Evolutionary conservation across 2,329 filamentous ascomycete genomes (phyloP), one percentile per base, ranked within the genome.

Genomic region (Apiospora arundinis): DNA sequence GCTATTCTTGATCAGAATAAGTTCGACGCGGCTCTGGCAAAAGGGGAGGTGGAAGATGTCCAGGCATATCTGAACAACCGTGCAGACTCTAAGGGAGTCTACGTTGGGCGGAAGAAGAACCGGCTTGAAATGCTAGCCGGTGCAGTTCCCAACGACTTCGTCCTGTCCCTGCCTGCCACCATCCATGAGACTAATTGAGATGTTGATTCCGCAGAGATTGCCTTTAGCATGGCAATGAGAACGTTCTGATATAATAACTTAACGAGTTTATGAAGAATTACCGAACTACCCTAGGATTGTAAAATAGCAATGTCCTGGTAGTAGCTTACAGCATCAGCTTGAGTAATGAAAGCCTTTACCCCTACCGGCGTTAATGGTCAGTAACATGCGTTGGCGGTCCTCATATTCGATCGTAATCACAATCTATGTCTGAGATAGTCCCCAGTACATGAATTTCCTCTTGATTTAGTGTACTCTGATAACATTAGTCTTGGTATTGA

Each of bases 21-120:
- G 6, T 84, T 83, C 71, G 78, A 84, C 52, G 77, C 78, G 5
- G 80, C 82, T 21, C 73, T 85, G 45, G 75, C 78, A 32, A 78
- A 80, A 48, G 83, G 83, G 52, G 76, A 81, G 46, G 78, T 88
- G 40, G 81, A 83, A 44, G 84, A 86, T 44, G 83, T 84, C 65
- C 81, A 84, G 71, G 80, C 82, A 4, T 85, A 85, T 68, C 82
- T 90, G 23, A 90, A 90, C 76, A 89, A 87, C 70, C 83, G 88
- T 9, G 83, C 81, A 32, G 84, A 85, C 14, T 85, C 84, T 0
- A 76, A 85, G 44, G 85, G 85, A 2, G 74, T 80, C 2, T 83
- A 84, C 14, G 82, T 89, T 16, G 80, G 80, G 6, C 56, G 73
- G 18, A 71, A 49, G 40, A 69, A 60, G 9, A 74, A 76, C 46